Evolutionary conservation across 2,329 filamentous ascomycete species (phyloP).

Genomic region (Colletotrichum falcatum): DNA sequence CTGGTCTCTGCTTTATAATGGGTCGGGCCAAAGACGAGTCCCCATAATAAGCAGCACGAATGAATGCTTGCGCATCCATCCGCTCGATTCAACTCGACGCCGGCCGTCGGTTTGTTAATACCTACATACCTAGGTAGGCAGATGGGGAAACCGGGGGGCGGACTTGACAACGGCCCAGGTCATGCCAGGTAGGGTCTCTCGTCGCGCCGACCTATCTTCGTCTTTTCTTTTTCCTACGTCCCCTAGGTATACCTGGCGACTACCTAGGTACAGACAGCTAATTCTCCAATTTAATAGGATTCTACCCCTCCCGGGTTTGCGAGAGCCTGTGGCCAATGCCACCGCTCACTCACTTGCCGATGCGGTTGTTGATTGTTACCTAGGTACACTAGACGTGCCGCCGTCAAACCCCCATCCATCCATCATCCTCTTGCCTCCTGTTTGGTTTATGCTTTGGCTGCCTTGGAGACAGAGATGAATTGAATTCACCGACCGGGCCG

Average conservation of each 20-base stretch:
- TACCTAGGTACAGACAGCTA: slow-evolving; percentile 19
- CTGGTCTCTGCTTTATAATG: slow-evolving; percentile 35
- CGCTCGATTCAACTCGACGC: slow-evolving; percentile 39
- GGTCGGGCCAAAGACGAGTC: slow-evolving; percentile 27
- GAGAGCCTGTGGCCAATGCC: slow-evolving; percentile 27
- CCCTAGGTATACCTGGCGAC: slow-evolving; percentile 16
- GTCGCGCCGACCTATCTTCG: slow-evolving; percentile 18
- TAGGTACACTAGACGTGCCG: neutral
- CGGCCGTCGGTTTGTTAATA: slow-evolving; percentile 38
- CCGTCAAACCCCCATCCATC: slow-evolving; percentile 17
- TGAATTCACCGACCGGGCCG: slow-evolving; percentile 11
- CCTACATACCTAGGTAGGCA: no score
- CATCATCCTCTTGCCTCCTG: slow-evolving; percentile 24
- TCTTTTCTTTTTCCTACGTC: neutral
- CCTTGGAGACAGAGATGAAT: neutral
- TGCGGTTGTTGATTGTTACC: slow-evolving; percentile 6
- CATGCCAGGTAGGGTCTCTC: slow-evolving; percentile 26
- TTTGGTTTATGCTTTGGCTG: neutral
- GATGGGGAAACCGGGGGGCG: slow-evolving; percentile 39
- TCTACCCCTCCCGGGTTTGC: slow-evolving; percentile 36
- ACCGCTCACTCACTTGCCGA: slow-evolving; percentile 6
- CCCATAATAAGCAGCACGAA: slow-evolving; percentile 37
- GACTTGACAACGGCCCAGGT: slow-evolving; percentile 32
- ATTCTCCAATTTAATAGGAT: slow-evolving; percentile 40
- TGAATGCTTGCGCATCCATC: slow-evolving; percentile 41